Percentiles rank a stretch among this genome's conserved stretches.
Evolutionary conservation across 345 rosid species (phyloP).

Genomic region (Eucalyptus regnans): DNA sequence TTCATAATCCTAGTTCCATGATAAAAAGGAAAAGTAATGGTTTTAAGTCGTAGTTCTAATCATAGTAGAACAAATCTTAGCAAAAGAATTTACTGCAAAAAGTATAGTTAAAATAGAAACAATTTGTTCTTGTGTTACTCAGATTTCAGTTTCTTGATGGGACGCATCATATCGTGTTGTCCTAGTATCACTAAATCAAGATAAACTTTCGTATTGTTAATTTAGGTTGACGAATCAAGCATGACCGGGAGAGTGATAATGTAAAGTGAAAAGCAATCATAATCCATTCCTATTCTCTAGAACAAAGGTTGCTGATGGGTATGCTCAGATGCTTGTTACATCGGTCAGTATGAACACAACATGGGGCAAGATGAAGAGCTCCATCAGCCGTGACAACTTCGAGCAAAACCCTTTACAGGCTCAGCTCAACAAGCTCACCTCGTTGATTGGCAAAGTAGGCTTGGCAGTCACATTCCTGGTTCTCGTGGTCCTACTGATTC

Average conservation of each 20-base stretch:
- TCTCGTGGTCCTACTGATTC: slow-evolving; percentile 41
- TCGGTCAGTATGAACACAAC: slow-evolving; percentile 58
- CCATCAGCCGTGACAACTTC: slow-evolving; percentile 17
- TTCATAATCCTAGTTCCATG: background rate
- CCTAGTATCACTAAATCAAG: background rate
- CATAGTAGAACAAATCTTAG: background rate
- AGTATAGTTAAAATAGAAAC: background rate
- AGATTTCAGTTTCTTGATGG: too few relatives aligned
- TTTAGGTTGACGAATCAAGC: slow-evolving; percentile 38
- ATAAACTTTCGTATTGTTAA: background rate
- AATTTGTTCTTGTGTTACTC: too few relatives aligned
- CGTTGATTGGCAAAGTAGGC: slow-evolving; percentile 53
- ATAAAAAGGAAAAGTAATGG: background rate
- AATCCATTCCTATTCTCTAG: slow-evolving; percentile 56
- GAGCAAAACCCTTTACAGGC: slow-evolving; percentile 5
- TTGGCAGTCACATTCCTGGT: slow-evolving; percentile 60
- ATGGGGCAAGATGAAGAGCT: slow-evolving; percentile 76
- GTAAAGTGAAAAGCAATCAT: slow-evolving; percentile 11
- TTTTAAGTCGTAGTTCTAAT: background rate
- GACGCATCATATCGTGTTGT: too few relatives aligned
- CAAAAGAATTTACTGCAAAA: background rate
- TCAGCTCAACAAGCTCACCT: slow-evolving; percentile 54
- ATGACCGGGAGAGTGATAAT: slow-evolving; percentile 52
- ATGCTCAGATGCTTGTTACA: slow-evolving; percentile 46
- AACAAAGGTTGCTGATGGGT: slow-evolving; percentile 41